Evolutionary conservation across 768 basidiomycete species (phyloP).

Genomic region (Chalciporus piperatus): DNA sequence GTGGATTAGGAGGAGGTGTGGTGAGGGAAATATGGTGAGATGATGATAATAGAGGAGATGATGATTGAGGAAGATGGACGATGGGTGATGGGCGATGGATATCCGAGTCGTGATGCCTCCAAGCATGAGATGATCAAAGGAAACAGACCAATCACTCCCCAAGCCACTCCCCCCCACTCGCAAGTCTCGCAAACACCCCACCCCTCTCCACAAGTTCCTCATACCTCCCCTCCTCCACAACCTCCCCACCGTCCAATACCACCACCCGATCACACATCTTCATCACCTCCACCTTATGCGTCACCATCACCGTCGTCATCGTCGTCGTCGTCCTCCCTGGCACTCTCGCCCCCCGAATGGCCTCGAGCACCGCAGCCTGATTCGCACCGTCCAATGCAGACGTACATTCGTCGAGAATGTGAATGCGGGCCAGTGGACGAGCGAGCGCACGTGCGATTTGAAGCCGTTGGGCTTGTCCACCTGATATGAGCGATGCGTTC

Average conservation of each 20-base stretch:
- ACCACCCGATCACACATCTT: conserved; percentile 86
- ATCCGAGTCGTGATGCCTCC: neutral
- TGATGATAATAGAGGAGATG: neutral
- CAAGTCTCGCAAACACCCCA: conserved; percentile 76
- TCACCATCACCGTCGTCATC: conserved; percentile 92
- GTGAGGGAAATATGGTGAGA: too few relatives aligned
- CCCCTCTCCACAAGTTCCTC: conserved; percentile 62
- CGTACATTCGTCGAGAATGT: conserved; percentile 96
- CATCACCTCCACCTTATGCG: conserved; percentile 91
- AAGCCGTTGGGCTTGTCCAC: conserved; percentile 92
- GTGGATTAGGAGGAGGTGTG: too few relatives aligned
- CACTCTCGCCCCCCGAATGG: conserved; percentile 52
- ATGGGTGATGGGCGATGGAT: neutral
- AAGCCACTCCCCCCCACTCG: conserved; percentile 73
- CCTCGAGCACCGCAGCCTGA: conserved; percentile 77
- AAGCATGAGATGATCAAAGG: neutral
- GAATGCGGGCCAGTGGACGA: conserved; percentile 55
- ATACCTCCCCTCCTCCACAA: conserved; percentile 78
- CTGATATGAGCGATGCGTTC: conserved; percentile 87
- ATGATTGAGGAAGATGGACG: neutral
- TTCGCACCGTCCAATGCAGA: conserved; percentile 85
- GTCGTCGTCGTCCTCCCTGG: conserved; percentile 63
- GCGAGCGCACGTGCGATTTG: conserved; percentile 92
- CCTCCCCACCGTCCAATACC: conserved; percentile 71
- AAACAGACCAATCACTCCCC: conserved; percentile 18